Evolutionary conservation across 2,329 filamentous ascomycete species (phyloP), one percentile per base, ranked within the genome.

Genomic region (Aspergillus ustus): DNA sequence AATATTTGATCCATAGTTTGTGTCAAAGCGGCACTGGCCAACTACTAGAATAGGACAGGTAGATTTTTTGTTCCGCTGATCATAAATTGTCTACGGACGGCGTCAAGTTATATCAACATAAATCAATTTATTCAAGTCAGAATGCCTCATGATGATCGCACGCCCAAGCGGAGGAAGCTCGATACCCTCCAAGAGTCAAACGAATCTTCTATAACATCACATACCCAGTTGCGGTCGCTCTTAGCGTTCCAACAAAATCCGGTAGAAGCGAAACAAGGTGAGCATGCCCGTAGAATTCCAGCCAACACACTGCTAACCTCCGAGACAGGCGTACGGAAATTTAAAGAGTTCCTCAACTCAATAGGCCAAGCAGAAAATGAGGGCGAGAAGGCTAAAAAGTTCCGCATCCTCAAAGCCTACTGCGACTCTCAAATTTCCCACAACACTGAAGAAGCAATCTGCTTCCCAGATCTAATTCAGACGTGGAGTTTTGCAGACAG

Each of bases 401-500:
- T 81, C 54, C 74, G 73, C 57, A 71, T 82, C 44, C 72, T 83
- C 50, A 80, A 81, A 65, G 72, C 75, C 45, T 83, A 81, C 66
- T 80, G 81, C 63, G 84, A 87, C 49, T 80, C 82, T 49, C 84
- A 88, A 71, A 83, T 81, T 62, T 79, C 81, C 19, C 76, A 76
- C 63, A 77, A 76, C 17, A 73, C 69, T 54, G 86, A 87, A 43
- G 84, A 86, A 56, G 82, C 85, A 7, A 81, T 89, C 25, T 92
- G 89, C 68, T 85, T 98, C 31, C 80, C 85, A 2, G 92, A 97
- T 69, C 80, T 98, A 44, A 91, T 96, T 78, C 91, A 96, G 69
- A 92, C 89, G 62, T 98, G 94, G 94, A 88, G 87, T 52, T 93
- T 91, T 79, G 93, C 91, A 4, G 87, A 88, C 31, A 89, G 91